These are phyloP conservation scores for Limnanthes douglasii DNA, from an alignment of 345 rosid species.

Conservation along the genomic window DNA sequence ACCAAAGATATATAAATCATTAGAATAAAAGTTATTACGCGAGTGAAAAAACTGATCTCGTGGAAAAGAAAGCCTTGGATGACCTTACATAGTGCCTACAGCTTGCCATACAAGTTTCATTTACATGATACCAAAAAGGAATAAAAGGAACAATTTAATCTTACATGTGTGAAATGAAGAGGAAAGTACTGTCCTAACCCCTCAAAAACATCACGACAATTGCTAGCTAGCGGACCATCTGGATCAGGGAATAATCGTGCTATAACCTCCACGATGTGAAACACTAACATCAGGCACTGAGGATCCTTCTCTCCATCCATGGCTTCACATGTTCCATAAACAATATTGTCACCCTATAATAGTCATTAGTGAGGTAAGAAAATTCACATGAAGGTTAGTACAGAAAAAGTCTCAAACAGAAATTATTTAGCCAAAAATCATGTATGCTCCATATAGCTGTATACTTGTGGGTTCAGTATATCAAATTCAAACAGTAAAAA, in stretches of 20 bases:
- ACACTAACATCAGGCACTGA: conserved; percentile 58
- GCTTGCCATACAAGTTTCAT: too few relatives aligned
- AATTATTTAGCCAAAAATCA: too few relatives aligned
- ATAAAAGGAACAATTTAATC: conserved; percentile 12
- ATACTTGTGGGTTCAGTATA: too few relatives aligned
- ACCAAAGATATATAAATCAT: too few relatives aligned
- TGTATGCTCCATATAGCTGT: too few relatives aligned
- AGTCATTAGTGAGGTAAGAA: too few relatives aligned
- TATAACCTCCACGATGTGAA: conserved; percentile 60
- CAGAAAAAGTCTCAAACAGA: too few relatives aligned
- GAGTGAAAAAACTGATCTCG: neutral
- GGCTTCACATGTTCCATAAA: conserved; percentile 57
- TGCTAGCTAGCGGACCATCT: conserved; percentile 40
- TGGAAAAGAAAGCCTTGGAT: neutral
- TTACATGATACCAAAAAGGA: too few relatives aligned
- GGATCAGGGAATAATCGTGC: conserved; percentile 51
- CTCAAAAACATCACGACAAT: conserved; percentile 44
- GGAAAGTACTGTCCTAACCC: conserved; percentile 74
- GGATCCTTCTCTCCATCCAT: conserved; percentile 92
- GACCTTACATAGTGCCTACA: too few relatives aligned
- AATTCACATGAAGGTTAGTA: too few relatives aligned
- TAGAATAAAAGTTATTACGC: too few relatives aligned
- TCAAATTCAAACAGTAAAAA: too few relatives aligned
- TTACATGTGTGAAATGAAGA: conserved; percentile 87
- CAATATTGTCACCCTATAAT: conserved; percentile 40